Evolutionary conservation across 257 asterid genomes (phyloP), one percentile per base, ranked within the genome.

Genomic region (Nicotiana sylvestris): DNA sequence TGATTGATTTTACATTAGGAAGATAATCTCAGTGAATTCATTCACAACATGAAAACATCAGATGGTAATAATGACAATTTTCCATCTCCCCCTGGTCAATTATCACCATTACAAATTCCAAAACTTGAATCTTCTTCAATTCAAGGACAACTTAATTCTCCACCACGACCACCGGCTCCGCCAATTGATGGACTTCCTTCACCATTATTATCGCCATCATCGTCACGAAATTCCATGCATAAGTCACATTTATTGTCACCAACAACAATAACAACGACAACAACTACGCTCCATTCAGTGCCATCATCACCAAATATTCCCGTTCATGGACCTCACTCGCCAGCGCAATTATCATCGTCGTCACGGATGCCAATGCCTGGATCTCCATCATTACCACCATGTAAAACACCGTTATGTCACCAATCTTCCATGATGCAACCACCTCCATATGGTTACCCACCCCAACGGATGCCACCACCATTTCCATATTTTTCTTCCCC

Each of bases 391-490:
- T 72, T 46, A 49, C 27, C 25, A 49, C 80, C 18, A 74, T 39
- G 15, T 17, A 61, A 49, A 49, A 43, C 39, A 74, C 64, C 16
- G 51, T 13, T 33, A 7, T 49, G 21, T 74, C 62, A 74, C 25
- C 80, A 74, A 27, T 10, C 43, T 30, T 9, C 37, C 9, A 13
- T 2, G 57, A 15, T 46, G 30, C 76, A 32, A 7, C 46, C 74
- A 6, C 74, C 37, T 15, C 74, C 82, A 16, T 39, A 39, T 66
- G 25, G 29, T 61, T 79, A n/a, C 43, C 76, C 46, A 18, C 74
- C 82, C 25, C n/a, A 39, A 37, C 58, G 68, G 74, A 9, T 29
- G 56, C 82, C 82, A 2, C 82, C 82, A 29, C 82, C 76, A 49
- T 62, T 62, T 61, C 74, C 82, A 49, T 66, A 25, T 6, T 25